Evolutionary conservation across 2,329 filamentous ascomycete genomes (phyloP).

Genomic region (Leptoxyphium fumago): DNA sequence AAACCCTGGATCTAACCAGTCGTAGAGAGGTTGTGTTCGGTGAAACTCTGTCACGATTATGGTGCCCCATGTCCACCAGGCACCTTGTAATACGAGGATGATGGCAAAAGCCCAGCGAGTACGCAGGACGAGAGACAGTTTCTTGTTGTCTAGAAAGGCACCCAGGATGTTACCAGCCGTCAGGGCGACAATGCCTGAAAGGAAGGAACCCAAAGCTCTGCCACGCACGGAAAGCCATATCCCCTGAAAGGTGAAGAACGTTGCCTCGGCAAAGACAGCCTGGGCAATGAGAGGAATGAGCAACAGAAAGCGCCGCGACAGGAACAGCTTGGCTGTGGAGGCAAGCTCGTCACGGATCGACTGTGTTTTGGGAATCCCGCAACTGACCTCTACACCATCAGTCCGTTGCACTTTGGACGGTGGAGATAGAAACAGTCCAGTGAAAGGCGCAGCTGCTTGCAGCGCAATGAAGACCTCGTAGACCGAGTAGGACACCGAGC

Average conservation of each 20-base stretch:
- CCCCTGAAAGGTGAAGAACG: constrained; percentile 48
- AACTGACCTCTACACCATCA: constrained; percentile 47
- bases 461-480: constrained; percentile 57
- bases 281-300: constrained; percentile 55
- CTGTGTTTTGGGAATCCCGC: constrained; percentile 37
- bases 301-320: constrained; percentile 47
- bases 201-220: constrained; percentile 54
- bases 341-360: constrained; percentile 45
- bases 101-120: constrained; percentile 40
- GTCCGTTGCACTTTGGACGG: constrained; percentile 49
- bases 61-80: constrained; percentile 59
- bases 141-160: constrained; percentile 46
- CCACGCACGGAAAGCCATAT: constrained; percentile 58
- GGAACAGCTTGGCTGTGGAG: constrained; percentile 43
- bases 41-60: constrained; percentile 48
- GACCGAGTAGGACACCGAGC: constrained; percentile 54
- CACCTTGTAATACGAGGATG: constrained; percentile 46
- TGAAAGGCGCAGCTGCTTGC: constrained; percentile 50
- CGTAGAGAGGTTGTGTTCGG: constrained; percentile 43
- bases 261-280: constrained; percentile 55
- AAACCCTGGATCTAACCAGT: constrained; percentile 51
- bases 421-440: constrained; percentile 45
- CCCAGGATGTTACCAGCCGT: constrained; percentile 52
- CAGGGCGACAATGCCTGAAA: constrained; percentile 53
- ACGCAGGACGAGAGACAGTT: constrained; percentile 39